Base-by-base conservation (phyloP, 768 basidiomycete genomes). In the Hysterangium stoloniferum region DNA sequence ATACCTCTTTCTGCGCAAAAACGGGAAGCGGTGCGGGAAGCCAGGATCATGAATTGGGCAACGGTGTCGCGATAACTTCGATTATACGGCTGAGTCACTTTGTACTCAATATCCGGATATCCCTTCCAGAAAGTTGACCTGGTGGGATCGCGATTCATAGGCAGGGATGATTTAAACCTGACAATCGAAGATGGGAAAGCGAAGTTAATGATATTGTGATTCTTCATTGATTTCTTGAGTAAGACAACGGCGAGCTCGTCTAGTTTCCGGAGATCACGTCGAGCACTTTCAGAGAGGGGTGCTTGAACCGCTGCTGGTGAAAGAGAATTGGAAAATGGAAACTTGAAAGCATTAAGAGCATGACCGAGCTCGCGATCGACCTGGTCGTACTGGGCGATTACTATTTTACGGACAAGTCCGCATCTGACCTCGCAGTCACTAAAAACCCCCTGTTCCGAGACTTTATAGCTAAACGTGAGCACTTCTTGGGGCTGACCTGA, bases 11-110 rank as follows among this genome's bases (percentile, higher is more conserved):
- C 82, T 17, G 61, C 54, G 50, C 77, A 78, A 68, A 88, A 92
- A 34, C 68, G 71, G 24, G 92, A 94, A 1, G 86, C 83, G 0
- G 82, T 71, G 2, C 83, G 79, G 42, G 80, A 82, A 0, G 89
- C 91, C 15, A 83, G 60, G 59, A 91, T 86, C 84, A 93, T 93
- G 58, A 75, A 71, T 64, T 96, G 92, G 0, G 82, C 71, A 9
- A 99, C 80, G 46, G 90, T 59, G 41, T 62, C 57, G 35, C 77
- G 74, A 15, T 84, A 56, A 22, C 81, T 79, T 1, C 35, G 31
- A 15, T 69, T 69, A 3, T 57, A 56, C 15, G 54, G 40, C 2
- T 59, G 48, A 0, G 35, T 52, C 1, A 86, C 74, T 1, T 52
- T 55, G 60, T 84, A 87, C 4, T 55, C 58, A 17, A 76, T 62